Percentiles rank a stretch among this genome's conserved stretches.
Conservation (phyloP, 805 yeast genomes). For the Martiniozyma abietophila region DNA sequence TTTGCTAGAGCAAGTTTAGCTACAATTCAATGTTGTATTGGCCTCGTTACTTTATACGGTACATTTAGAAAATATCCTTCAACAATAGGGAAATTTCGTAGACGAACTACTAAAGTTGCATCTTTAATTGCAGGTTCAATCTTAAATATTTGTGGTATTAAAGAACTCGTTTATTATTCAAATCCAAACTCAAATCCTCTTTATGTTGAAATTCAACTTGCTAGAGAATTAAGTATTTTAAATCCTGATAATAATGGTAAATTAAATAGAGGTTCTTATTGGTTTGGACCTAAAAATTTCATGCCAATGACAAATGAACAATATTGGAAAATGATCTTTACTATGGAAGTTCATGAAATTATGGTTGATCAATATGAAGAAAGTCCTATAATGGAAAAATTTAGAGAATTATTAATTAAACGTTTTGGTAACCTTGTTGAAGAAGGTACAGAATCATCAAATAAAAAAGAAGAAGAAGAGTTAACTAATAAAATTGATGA, state of each 20-base stretch:
- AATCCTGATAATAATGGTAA: conserved; percentile 29
- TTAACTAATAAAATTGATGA: conserved; percentile 9
- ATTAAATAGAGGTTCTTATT: conserved; percentile 28
- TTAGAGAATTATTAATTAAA: conserved; percentile 4
- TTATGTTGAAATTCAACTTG: conserved; percentile 21
- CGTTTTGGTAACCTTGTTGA: conserved; percentile 2
- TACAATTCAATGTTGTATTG: conserved; percentile 19
- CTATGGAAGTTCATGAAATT: conserved; percentile 14
- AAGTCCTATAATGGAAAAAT: conserved; percentile 11
- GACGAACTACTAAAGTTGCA: conserved; percentile 7
- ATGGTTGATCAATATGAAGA: conserved; percentile 16
- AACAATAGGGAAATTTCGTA: conserved; percentile 4
- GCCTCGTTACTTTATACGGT: conserved; percentile 13
- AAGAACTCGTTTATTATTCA: conserved; percentile 13
- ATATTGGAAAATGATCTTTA: conserved; percentile 19
- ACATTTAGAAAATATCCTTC: conserved; percentile 8
- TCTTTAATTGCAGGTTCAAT: conserved; percentile 15
- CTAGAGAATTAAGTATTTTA: conserved; percentile 13
- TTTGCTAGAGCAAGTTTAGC: conserved; percentile 20
- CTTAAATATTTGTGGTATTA: conserved; percentile 10
- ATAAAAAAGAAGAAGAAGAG: conserved; percentile 1
- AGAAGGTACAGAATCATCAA: conserved; percentile 2
- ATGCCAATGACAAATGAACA: conserved; percentile 33
- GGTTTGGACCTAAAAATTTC: conserved; percentile 42
- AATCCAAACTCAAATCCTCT: conserved; percentile 20